Base-by-base conservation (phyloP, 2,329 filamentous ascomycete species). In the Penicillium sp. region DNA sequence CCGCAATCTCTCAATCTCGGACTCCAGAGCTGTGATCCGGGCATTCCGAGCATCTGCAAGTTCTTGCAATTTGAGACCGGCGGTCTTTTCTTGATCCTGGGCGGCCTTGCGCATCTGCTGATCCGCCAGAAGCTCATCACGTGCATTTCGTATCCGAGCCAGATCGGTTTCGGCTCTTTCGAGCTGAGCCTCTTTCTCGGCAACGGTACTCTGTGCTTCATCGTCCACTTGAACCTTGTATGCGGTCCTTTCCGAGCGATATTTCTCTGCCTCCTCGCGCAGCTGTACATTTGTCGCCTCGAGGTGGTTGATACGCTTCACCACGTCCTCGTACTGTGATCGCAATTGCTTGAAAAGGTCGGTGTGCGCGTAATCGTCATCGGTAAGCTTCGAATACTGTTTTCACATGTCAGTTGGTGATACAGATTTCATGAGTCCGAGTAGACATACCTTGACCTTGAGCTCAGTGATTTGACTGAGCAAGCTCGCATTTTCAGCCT, bases 321-420 rank as follows among this genome's bases (percentile, higher is more conserved):
- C 90, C 8, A 95, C 83, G 62, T 97, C 92, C 65, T 97, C 94
- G 63, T 95, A 89, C 64, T 96, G 90, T 22, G 82, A 82, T 73
- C 92, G 95, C 66, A 96, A 82, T 56, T 89, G 85, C 73, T 96
- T 97, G 80, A 96, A 99, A 3, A 96, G 81, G 63, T 96, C 91
- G 4, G 91, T 96, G 51, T 90, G 86, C 36, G 91, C 86, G 67
- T 95, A 97, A 63, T 99, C 94, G 56, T 99, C 94, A 64, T 99
- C 94, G 0, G 89, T 88, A 40, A 92, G 77, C 49, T 83, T 86
- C 13, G 89, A 85, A 43, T 89, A 79, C 68, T 86, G 46, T 13
- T 44, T 46, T 42, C 36, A 11, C 14, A 38, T 38, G 36, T 50
- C 18, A 56, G 46, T 58, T 35, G 51, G 53, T 43, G 35, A 30